Conservation (phyloP, 1,284 basidiomycete genomes). For the Tilletia walkeri region DNA sequence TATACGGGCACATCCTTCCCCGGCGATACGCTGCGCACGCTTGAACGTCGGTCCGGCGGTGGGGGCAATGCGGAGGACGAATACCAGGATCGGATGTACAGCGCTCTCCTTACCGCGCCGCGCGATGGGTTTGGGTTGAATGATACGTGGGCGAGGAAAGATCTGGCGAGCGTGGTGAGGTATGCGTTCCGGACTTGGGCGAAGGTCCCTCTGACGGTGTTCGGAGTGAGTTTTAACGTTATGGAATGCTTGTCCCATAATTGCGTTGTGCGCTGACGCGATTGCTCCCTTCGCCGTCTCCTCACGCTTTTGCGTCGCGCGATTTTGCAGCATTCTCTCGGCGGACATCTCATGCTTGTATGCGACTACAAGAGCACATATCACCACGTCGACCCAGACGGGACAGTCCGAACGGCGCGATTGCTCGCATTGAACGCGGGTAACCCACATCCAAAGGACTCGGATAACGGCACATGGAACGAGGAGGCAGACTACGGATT, state of each 20-base stretch:
- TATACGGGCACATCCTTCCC: slow-evolving; percentile 41
- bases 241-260: too few species aligned
- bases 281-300: background rate
- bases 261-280: background rate
- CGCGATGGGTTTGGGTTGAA: slow-evolving; percentile 31
- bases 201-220: slow-evolving; percentile 30
- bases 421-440: slow-evolving; percentile 1
- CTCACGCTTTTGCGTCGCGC: background rate
- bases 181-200: slow-evolving; percentile 31
- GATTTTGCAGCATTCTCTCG: slow-evolving; percentile 23
- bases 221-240: slow-evolving; percentile 29
- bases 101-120: slow-evolving; percentile 32
- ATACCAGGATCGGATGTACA: slow-evolving; percentile 35
- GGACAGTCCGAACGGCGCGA: background rate
- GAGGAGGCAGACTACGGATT: slow-evolving; percentile 38
- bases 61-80: slow-evolving; percentile 14
- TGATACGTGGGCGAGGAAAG: slow-evolving; percentile 38
- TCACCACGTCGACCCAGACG: slow-evolving; percentile 12
- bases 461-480: background rate
- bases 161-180: slow-evolving; percentile 36
- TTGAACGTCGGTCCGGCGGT: slow-evolving; percentile 24
- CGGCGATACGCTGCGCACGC: slow-evolving; percentile 27
- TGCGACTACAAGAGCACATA: slow-evolving; percentile 4
- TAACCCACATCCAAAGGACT: slow-evolving; percentile 1
- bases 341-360: slow-evolving; percentile 35